Base-by-base conservation (phyloP, 2,329 filamentous ascomycete species). In the Ophiognomonia clavigignenti-juglandacearum region DNA sequence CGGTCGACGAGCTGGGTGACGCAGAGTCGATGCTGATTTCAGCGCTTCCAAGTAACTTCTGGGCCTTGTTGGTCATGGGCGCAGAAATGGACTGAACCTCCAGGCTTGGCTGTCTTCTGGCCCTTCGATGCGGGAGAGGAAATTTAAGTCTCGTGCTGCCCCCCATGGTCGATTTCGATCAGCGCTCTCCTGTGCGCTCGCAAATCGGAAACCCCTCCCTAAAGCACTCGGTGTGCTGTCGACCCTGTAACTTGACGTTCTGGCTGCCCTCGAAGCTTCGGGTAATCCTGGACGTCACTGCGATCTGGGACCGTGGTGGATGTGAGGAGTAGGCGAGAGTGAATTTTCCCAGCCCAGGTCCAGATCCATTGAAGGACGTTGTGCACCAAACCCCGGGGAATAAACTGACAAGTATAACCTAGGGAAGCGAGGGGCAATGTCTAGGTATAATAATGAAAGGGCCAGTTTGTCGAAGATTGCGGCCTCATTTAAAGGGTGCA, bases 1-100 rank as follows among this genome's bases (percentile, higher is more conserved):
- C 55, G 14, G 44, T 50, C 3, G 49, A 48, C 6, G 45, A 48
- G 14, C 50, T 45, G 29, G 50, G 53, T 4, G 61, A 54, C 8
- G 65, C 59, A 51, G 73, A 70, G 40, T 50, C 47, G 50, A 69
- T 63, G 53, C 63, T 72, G 55, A 74, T 63, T 6, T 69, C 68
- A 22, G 67, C 64, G 4, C 69, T 68, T 20, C 74, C 75, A 32
- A 78, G 59, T 14, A 78, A 67, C 54, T 70, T 73, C 54, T 77
- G 73, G 1, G 71, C 74, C 57, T 78, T 78, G 39, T 39, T 51
- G 48, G 70, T 74, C 54, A 73, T 63, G 3, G 69, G 65, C 29
- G 64, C 62, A n/a, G 63, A 58, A 8, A 61, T 55, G 14, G 56
- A 57, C 24, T 57, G 57, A 27, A 51, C 45, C 34, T 51, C 49